Evolutionary conservation across 2,329 filamentous ascomycete genomes (phyloP).

Genomic region (Alternaria incomplexa): DNA sequence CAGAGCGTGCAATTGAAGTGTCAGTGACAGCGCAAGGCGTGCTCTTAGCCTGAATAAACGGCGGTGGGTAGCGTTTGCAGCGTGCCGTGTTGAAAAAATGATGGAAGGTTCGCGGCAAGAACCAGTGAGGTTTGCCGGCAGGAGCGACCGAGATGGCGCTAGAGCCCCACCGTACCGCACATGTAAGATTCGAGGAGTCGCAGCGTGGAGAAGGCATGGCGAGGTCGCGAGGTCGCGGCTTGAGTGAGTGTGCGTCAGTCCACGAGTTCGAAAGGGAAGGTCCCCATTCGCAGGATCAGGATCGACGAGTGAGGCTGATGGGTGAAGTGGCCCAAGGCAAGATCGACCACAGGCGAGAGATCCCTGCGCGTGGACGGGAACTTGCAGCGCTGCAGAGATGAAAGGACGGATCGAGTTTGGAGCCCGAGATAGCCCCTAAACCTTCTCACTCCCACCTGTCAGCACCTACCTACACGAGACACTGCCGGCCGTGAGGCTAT

Average conservation of each 20-base stretch:
- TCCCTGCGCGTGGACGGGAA: constrained; percentile 28
- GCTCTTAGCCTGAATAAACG: constrained; percentile 7
- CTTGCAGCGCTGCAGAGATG: constrained; percentile 37
- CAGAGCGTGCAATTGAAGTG: constrained; percentile 7
- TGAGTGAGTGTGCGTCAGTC: constrained; percentile 1
- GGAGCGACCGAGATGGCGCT: constrained; percentile 21
- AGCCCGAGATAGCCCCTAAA: constrained; percentile 42
- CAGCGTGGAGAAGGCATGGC: neutral
- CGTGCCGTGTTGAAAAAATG: constrained; percentile 22
- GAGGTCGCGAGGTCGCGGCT: constrained; percentile 5
- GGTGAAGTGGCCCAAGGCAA: constrained; percentile 19
- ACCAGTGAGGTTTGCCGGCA: constrained; percentile 39
- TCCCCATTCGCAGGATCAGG: constrained; percentile 24
- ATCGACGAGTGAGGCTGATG: constrained; percentile 48
- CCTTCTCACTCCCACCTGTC: constrained; percentile 3
- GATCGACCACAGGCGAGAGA: constrained; percentile 17
- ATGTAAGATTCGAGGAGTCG: constrained; percentile 12
- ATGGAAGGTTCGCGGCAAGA: constrained; percentile 17
- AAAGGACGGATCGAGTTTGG: constrained; percentile 34
- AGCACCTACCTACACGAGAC: constrained; percentile 1
- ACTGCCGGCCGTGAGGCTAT: constrained; percentile 27
- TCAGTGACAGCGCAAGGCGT: constrained; percentile 5
- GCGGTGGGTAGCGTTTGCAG: constrained; percentile 8
- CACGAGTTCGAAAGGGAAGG: neutral
- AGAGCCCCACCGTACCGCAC: constrained; percentile 4